Conservation (phyloP, 2,329 filamentous ascomycete species). For the Blastomyces emzantsi region DNA sequence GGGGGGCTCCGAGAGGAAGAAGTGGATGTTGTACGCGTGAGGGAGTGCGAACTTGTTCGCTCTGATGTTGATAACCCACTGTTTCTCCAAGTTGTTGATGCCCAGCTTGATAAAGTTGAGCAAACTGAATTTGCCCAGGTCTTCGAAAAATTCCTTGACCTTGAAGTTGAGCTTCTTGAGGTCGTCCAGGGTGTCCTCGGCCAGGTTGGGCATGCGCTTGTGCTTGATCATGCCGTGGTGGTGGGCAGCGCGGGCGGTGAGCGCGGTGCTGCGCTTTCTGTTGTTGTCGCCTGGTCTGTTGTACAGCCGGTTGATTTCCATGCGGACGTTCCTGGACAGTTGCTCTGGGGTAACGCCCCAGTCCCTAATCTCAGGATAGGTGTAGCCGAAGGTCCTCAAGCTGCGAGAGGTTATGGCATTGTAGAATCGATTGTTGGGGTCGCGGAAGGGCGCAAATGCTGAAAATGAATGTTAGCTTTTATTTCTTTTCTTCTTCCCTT, state of each 20-base stretch:
- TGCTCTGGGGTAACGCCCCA: slow-evolving; percentile 31
- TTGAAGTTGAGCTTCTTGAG: slow-evolving; percentile 14
- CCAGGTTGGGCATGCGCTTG: slow-evolving; percentile 25
- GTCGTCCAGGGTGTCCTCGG: slow-evolving; percentile 10
- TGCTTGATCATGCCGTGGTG: slow-evolving; percentile 19
- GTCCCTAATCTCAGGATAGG: slow-evolving; percentile 57
- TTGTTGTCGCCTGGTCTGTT: slow-evolving; percentile 32
- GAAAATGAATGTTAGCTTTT: neutral
- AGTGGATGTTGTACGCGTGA: slow-evolving; percentile 55
- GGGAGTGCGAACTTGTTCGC: slow-evolving; percentile 47
- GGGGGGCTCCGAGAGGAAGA: slow-evolving; percentile 55
- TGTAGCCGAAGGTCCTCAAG: slow-evolving; percentile 59
- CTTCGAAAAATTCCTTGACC: slow-evolving; percentile 12
- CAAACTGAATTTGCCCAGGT: slow-evolving; percentile 14
- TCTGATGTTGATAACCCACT: slow-evolving; percentile 62
- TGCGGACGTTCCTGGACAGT: slow-evolving; percentile 37
- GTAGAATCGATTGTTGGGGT: slow-evolving; percentile 53
- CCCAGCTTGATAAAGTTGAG: slow-evolving; percentile 16
- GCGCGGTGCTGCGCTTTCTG: neutral
- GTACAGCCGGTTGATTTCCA: slow-evolving; percentile 54
- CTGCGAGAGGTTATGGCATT: slow-evolving; percentile 54
- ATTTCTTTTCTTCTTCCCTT: too few relatives aligned
- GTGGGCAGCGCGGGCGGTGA: neutral
- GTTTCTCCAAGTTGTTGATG: slow-evolving; percentile 25
- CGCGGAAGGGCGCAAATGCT: slow-evolving; percentile 59